phyloP scores from a whole-genome alignment of 2,329 filamentous ascomycete species.

The Diaporthe eres region DNA sequence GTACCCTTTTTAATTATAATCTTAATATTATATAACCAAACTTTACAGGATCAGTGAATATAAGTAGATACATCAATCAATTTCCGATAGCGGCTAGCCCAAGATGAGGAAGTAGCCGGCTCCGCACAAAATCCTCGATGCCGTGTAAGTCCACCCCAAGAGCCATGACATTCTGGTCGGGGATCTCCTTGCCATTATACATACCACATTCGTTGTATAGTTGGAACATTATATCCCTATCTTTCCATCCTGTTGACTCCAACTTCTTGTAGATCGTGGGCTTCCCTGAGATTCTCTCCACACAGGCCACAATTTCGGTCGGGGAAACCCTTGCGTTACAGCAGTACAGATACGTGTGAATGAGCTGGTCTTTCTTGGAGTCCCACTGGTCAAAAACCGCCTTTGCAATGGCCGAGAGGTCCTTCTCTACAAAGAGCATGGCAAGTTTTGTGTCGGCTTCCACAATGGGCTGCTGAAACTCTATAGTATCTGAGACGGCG shows the following conservation, averaged over 20 bases:
- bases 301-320: constrained; percentile 29
- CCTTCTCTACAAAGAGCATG: constrained; percentile 41
- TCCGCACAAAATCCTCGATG: constrained; percentile 32
- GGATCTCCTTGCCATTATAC: constrained; percentile 25
- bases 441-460: constrained; percentile 36
- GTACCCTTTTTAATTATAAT: too few species aligned
- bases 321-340: constrained; percentile 22
- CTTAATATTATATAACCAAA: too few species aligned
- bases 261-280: constrained; percentile 18
- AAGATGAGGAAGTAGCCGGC: constrained; percentile 33
- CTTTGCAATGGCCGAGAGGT: constrained; percentile 34
- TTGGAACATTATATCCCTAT: constrained; percentile 35
- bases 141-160: constrained; percentile 32
- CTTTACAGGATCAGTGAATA: too few species aligned
- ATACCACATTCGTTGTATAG: constrained; percentile 35
- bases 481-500: constrained; percentile 23
- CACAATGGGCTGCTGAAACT: constrained; percentile 37
- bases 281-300: constrained; percentile 22
- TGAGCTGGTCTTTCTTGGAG: constrained; percentile 18
- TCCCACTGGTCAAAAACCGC: constrained; percentile 38
- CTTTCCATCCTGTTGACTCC: constrained; percentile 32
- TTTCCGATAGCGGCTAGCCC: constrained; percentile 16
- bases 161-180: constrained; percentile 25
- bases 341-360: constrained; percentile 33
- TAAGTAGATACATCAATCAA: neutral